Evolutionary conservation across 2,329 filamentous ascomycete species (phyloP).

Genomic region (Tolypocladium guangdongense): DNA sequence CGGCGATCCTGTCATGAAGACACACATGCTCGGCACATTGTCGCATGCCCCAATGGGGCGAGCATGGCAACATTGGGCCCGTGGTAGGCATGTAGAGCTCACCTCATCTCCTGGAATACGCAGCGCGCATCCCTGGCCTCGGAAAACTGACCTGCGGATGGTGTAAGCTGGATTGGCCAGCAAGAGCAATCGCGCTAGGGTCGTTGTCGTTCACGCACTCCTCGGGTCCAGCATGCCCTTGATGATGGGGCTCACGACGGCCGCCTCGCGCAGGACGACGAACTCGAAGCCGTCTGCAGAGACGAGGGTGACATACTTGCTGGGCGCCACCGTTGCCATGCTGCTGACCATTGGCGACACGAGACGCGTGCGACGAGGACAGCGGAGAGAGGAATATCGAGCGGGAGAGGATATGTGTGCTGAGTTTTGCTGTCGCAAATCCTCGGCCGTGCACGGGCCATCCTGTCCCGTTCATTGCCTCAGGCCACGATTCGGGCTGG

Average conservation of each 20-base stretch:
- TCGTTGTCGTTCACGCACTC: conserved; percentile 31
- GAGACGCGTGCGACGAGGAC: not conserved
- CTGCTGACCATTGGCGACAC: not conserved
- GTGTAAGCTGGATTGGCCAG: conserved; percentile 2
- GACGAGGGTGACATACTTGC: conserved; percentile 67
- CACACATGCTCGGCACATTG: conserved; percentile 1
- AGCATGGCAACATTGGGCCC: not conserved
- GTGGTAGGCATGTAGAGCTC: conserved; percentile 20
- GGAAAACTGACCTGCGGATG: conserved; percentile 44
- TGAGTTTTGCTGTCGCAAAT: not conserved
- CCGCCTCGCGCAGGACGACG: conserved; percentile 59
- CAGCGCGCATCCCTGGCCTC: conserved; percentile 57
- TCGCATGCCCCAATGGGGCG: conserved; percentile 18
- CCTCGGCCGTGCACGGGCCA: not conserved
- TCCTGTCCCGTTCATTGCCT: not conserved
- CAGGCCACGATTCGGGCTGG: not conserved
- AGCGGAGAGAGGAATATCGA: not conserved
- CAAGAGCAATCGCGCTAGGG: not conserved
- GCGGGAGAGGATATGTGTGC: not conserved
- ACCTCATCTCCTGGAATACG: conserved; percentile 65
- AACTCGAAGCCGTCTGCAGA: conserved; percentile 70
- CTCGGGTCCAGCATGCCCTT: conserved; percentile 63
- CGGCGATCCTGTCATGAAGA: conserved; percentile 34
- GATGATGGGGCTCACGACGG: conserved; percentile 59
- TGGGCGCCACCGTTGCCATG: conserved; percentile 18